phyloP scores from a whole-genome alignment of 73 alveolate genomes.

The Stentor coeruleus region DNA sequence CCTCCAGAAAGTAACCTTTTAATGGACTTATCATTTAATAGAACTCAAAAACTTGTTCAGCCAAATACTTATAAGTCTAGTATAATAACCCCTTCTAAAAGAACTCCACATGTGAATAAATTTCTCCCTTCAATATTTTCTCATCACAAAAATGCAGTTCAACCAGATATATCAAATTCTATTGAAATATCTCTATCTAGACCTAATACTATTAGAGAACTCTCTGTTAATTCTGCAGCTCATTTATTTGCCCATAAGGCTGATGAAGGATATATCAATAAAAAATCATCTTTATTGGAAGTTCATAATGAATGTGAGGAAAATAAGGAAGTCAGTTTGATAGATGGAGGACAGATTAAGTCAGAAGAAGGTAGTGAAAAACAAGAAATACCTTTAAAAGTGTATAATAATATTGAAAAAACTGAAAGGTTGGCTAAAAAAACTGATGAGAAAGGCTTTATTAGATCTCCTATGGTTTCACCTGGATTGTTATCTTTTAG shows the following conservation, averaged over 20 bases:
- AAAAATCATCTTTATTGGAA: background rate
- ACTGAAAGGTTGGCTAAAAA: background rate
- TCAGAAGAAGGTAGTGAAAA: no score
- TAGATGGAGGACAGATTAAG: no score
- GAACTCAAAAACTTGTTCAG: background rate
- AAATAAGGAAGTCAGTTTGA: no score
- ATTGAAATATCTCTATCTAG: background rate
- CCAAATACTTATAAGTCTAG: background rate
- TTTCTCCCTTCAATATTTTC: background rate
- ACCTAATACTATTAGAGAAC: background rate
- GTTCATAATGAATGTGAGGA: background rate
- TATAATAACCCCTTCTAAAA: background rate
- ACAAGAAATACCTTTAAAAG: no score
- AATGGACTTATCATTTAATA: no score
- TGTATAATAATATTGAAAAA: no score
- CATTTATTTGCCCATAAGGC: no score
- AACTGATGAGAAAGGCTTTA: no score
- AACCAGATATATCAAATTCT: background rate
- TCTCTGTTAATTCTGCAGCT: no score
- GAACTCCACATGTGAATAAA: background rate
- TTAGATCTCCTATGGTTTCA: background rate
- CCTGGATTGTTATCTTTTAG: background rate
- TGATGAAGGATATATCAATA: background rate
- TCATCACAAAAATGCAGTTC: no score
- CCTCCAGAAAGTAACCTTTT: no score